Percentiles rank a stretch among this genome's conserved stretches.
Evolutionary conservation across 108 stramenopile genomes (phyloP).

Genomic region (Mediolabrus comicus): DNA sequence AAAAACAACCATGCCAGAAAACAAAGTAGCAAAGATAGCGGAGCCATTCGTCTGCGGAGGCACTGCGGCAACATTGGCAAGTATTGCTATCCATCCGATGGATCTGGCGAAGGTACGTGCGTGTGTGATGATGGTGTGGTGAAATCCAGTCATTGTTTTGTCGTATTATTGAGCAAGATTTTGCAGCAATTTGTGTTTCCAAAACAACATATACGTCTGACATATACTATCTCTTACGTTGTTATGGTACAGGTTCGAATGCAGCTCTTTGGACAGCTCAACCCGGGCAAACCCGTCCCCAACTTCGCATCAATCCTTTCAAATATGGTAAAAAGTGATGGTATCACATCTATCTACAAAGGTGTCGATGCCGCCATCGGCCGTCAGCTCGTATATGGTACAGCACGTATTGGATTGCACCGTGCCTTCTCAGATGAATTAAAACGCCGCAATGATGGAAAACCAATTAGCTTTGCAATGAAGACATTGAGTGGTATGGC

Average conservation of each 20-base stretch:
- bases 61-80: constrained; percentile 93
- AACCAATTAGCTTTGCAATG: constrained; percentile 81
- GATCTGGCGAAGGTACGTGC: constrained; percentile 92
- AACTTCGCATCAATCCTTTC: constrained; percentile 69
- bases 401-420: constrained; percentile 98
- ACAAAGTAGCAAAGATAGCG: constrained; percentile 56
- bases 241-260: constrained; percentile 60
- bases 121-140: background rate
- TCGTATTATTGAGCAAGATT: too few relatives aligned
- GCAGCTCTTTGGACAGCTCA: constrained; percentile 91
- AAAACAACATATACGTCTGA: too few relatives aligned
- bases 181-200: too few relatives aligned
- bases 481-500: constrained; percentile 93
- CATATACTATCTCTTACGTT: background rate
- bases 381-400: constrained; percentile 97
- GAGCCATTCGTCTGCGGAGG: constrained; percentile 93
- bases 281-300: constrained; percentile 88
- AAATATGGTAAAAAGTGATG: constrained; percentile 81
- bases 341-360: constrained; percentile 80
- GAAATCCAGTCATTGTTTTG: background rate
- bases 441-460: constrained; percentile 74
- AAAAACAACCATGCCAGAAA: constrained; percentile 33
- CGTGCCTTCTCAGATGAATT: constrained; percentile 91
- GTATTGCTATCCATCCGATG: constrained; percentile 93
- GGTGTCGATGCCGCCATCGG: constrained; percentile 96